Evolutionary conservation across 208 protist species (phyloP).

Genomic region (Endotrypanum monterogeii): DNA sequence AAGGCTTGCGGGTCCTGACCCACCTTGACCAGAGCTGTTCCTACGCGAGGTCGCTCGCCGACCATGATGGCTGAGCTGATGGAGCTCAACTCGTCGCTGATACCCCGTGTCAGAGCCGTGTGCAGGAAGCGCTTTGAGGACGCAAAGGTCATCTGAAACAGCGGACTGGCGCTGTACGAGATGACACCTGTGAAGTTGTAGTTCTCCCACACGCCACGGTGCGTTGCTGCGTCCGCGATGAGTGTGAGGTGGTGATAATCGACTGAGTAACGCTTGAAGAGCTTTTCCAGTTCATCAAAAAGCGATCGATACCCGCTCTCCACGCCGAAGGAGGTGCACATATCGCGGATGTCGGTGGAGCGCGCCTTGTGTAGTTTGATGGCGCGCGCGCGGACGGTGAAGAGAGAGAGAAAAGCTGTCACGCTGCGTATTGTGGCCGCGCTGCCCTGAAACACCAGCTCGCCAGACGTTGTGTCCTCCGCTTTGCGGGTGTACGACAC

Average conservation of each 20-base stretch:
- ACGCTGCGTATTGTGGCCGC: slow-evolving; percentile 71
- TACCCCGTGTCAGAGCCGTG: slow-evolving; percentile 74
- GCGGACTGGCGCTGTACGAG: slow-evolving; percentile 80
- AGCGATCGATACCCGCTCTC: slow-evolving; percentile 82
- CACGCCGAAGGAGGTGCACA: slow-evolving; percentile 74
- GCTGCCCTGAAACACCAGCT: slow-evolving; percentile 86
- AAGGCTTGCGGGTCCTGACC: slow-evolving; percentile 58
- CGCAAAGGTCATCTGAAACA: slow-evolving; percentile 94
- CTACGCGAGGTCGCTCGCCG: slow-evolving; percentile 84
- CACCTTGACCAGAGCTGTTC: slow-evolving; percentile 77
- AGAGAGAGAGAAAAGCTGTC: slow-evolving; percentile 76
- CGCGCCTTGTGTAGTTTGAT: slow-evolving; percentile 67
- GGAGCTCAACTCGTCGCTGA: slow-evolving; percentile 80
- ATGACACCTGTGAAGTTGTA: slow-evolving; percentile 91
- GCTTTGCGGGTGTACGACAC: slow-evolving; percentile 78
- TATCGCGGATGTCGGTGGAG: slow-evolving; percentile 90
- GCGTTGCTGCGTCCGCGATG: slow-evolving; percentile 89
- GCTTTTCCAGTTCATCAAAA: slow-evolving; percentile 84
- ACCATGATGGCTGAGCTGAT: slow-evolving; percentile 92
- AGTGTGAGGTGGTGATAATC: slow-evolving; percentile 88
- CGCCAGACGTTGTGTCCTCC: slow-evolving; percentile 67
- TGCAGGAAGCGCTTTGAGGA: slow-evolving; percentile 86
- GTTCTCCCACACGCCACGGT: slow-evolving; percentile 88
- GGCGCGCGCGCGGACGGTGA: slow-evolving; percentile 62
- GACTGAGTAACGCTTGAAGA: slow-evolving; percentile 89